These are phyloP conservation scores for Lachnellula arida DNA, from an alignment of 2,329 filamentous ascomycete genomes.

Conservation along the genomic window DNA sequence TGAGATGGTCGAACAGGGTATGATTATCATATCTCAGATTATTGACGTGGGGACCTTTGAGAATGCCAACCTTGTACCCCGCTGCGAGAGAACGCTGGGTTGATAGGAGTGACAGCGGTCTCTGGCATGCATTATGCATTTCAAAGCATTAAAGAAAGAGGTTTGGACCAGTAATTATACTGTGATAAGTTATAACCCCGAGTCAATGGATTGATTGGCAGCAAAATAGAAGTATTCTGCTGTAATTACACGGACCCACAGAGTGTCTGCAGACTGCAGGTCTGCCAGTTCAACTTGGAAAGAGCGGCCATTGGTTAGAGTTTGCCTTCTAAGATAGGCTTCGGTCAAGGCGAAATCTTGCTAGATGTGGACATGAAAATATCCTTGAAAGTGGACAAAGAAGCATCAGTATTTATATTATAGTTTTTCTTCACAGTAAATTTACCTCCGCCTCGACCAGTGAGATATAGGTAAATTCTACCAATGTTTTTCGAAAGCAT, in stretches of 20 bases:
- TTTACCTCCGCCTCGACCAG: too few species aligned
- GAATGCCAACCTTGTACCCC: background rate
- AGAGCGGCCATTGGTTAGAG: background rate
- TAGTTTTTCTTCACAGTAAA: background rate
- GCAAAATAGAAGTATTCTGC: background rate
- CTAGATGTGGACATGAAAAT: background rate
- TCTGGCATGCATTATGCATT: background rate
- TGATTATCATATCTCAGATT: background rate
- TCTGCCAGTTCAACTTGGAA: slow-evolving; percentile 1
- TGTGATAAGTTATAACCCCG: background rate
- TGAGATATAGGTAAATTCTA: too few species aligned
- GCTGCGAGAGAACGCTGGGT: background rate
- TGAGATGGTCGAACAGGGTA: background rate
- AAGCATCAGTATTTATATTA: background rate
- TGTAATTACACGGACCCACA: background rate
- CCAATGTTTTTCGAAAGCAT: too few species aligned
- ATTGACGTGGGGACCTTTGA: background rate
- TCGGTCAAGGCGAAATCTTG: background rate
- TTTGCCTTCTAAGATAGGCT: background rate
- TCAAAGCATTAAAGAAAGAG: background rate
- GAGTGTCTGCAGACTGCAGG: background rate
- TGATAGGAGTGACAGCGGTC: slow-evolving; percentile 1
- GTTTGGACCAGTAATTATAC: too few species aligned
- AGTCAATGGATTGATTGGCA: background rate
- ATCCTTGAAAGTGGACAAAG: background rate